These are phyloP conservation scores for Podila epigama DNA, from an alignment of 192 early-diverging fungal species.

Conservation along the genomic window DNA sequence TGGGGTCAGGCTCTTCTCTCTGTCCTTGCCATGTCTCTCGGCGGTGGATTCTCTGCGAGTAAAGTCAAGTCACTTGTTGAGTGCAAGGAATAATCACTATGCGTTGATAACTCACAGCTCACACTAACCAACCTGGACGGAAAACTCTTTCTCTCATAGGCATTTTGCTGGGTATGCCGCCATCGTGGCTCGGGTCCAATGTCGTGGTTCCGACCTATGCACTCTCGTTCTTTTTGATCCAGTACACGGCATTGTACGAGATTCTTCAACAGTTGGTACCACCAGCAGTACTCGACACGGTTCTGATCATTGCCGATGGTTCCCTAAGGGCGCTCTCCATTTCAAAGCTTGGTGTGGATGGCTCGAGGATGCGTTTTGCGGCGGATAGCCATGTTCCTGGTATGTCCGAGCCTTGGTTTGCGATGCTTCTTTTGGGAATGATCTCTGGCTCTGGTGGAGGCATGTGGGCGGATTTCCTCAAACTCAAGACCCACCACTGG, in stretches of 20 bases:
- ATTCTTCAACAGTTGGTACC: slow-evolving; percentile 23
- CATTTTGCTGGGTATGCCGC: slow-evolving; percentile 47
- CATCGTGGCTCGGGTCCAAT: slow-evolving; percentile 49
- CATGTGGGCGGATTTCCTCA: slow-evolving; percentile 37
- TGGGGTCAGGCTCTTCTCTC: slow-evolving; percentile 32
- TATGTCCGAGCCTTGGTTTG: slow-evolving; percentile 33
- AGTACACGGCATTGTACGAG: slow-evolving; percentile 36
- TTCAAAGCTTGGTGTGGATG: slow-evolving; percentile 38
- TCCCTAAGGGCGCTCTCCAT: slow-evolving; percentile 39
- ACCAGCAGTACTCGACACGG: slow-evolving; percentile 19
- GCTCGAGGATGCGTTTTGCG: slow-evolving; percentile 44
- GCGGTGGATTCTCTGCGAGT: slow-evolving; percentile 40
- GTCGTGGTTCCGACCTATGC: slow-evolving; percentile 39
- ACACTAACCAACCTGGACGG: too few species aligned
- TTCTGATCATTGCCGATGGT: slow-evolving; percentile 28
- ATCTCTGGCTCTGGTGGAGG: slow-evolving; percentile 43
- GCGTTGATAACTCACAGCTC: not conserved
- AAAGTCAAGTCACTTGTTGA: not conserved
- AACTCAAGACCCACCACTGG: slow-evolving; percentile 38
- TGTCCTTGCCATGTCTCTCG: slow-evolving; percentile 38
- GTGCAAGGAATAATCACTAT: not conserved
- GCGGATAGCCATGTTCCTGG: slow-evolving; percentile 26
- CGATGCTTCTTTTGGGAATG: slow-evolving; percentile 35
- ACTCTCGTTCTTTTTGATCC: slow-evolving; percentile 34
- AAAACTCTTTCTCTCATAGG: slow-evolving; percentile 9